Base-by-base conservation (phyloP, 257 asterid genomes). In the Euphrasia confusa region DNA sequence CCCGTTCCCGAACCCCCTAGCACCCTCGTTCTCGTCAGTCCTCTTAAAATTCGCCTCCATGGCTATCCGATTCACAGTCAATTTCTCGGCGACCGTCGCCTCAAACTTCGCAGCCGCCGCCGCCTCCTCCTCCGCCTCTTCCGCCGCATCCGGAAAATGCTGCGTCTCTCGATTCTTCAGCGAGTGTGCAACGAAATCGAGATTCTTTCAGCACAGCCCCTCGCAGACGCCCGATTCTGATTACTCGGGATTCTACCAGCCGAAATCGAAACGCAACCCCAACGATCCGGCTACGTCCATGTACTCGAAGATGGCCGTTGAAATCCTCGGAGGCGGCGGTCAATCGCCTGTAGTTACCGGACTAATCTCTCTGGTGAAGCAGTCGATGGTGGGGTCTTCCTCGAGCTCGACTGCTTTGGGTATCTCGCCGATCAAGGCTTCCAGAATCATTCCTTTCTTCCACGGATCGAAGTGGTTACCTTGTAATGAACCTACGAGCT, bases 51-150 rank as follows among this genome's bases (percentile, higher is more conserved):
- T 74, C 27, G 61, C 64, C 3, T 37, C 74, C 52, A 89, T 93
- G 99, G 99, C 99, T 65, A 79, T 93, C 66, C 78, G 99, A 32
- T 82, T 78, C 72, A 87, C 96, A 60, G 89, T 83, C 68, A 24
- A 79, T 45, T 89, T 75, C 81, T 87, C 97, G 72, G 96, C 94
- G 72, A 80, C 79, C 68, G 50, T 87, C 40, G 91, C 96, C 71
- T 81, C 88, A 42, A 81, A 77, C 68, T 45, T 89, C 44, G 79
- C 81, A 27, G 71, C 85, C 58, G 13, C 58, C 8, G 50, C 50
- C 3, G 14, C 15, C 50, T 49, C 26, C 26, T n/a, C 55, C 58
- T 17, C 76, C 61, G 75, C 87, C n/a, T n/a, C n/a, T n/a, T n/a
- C n/a, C n/a, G n/a, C n/a, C 60, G 85, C 88, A 54, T 32, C 81